These are phyloP conservation scores for Lactifluus volemus DNA, from an alignment of 768 basidiomycete species.

Conservation along the genomic window DNA sequence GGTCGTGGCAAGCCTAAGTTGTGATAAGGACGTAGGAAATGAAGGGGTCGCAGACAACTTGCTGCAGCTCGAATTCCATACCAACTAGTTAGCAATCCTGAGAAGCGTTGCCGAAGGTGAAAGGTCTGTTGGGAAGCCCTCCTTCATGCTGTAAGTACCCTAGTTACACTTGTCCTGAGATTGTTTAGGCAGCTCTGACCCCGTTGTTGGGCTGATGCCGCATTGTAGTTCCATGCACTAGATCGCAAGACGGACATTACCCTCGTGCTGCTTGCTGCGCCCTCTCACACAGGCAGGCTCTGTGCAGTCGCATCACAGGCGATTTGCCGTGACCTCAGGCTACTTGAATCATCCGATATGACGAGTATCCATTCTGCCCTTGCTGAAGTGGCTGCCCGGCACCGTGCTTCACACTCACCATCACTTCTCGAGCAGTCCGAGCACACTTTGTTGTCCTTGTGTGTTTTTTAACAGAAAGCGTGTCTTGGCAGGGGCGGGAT, in stretches of 20 bases:
- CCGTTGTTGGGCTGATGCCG: slow-evolving; percentile 17
- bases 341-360: slow-evolving; percentile 42
- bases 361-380: slow-evolving; percentile 47
- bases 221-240: slow-evolving; percentile 60
- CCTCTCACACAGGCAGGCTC: slow-evolving; percentile 61
- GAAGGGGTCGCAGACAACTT: slow-evolving; percentile 67
- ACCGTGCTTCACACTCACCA: slow-evolving; percentile 39
- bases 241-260: slow-evolving; percentile 79
- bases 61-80: slow-evolving; percentile 70
- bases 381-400: slow-evolving; percentile 47
- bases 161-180: neutral
- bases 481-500: slow-evolving; percentile 31
- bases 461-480: no score
- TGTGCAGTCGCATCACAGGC: slow-evolving; percentile 59
- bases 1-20: no score
- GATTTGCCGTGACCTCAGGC: slow-evolving; percentile 46
- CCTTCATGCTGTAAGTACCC: slow-evolving; percentile 51
- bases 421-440: slow-evolving; percentile 40
- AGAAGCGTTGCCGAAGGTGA: slow-evolving; percentile 64
- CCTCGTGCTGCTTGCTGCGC: slow-evolving; percentile 64
- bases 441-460: slow-evolving; percentile 33
- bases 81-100: slow-evolving; percentile 55
- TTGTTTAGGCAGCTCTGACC: slow-evolving; percentile 29
- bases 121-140: slow-evolving; percentile 69
- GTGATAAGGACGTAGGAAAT: slow-evolving; percentile 64